These are phyloP conservation scores for Raphanus hybrid DNA, from an alignment of 441 rosid genomes.

Conservation along the genomic window DNA sequence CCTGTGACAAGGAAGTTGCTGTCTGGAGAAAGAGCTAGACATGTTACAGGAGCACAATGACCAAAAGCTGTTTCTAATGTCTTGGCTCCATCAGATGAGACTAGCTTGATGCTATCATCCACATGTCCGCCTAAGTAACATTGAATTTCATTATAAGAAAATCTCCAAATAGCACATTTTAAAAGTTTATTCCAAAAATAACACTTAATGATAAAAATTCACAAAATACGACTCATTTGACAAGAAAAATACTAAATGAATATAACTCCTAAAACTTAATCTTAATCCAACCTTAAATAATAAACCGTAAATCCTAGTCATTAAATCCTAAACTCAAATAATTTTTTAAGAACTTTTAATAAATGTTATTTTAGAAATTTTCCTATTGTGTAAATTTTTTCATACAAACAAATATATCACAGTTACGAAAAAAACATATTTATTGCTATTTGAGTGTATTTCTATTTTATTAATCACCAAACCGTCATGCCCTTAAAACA, in stretches of 20 bases:
- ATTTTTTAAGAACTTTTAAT: too few relatives aligned
- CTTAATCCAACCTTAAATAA: background rate
- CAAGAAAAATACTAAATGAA: background rate
- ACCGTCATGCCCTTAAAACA: too few relatives aligned
- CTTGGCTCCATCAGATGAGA: constrained; percentile 84
- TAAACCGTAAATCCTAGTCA: background rate
- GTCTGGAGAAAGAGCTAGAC: constrained; percentile 82
- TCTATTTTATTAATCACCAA: constrained; percentile 7
- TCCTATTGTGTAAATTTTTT: background rate
- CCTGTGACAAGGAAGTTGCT: constrained; percentile 85
- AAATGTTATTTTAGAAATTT: too few relatives aligned
- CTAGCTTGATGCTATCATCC: constrained; percentile 81
- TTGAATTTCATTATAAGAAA: background rate
- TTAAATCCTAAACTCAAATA: background rate
- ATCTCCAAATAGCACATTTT: background rate
- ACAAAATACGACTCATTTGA: background rate
- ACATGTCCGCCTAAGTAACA: constrained; percentile 76
- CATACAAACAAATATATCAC: background rate
- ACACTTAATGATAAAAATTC: background rate
- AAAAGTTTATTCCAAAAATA: background rate
- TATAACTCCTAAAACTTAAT: background rate
- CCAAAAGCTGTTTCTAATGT: constrained; percentile 77
- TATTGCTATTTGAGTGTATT: background rate
- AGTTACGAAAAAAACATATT: too few relatives aligned
- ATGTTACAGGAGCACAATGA: constrained; percentile 94